Evolutionary conservation across 1,284 basidiomycete genomes (phyloP), one percentile per base, ranked within the genome.

Genomic region (Ceratobasidium papillatum): DNA sequence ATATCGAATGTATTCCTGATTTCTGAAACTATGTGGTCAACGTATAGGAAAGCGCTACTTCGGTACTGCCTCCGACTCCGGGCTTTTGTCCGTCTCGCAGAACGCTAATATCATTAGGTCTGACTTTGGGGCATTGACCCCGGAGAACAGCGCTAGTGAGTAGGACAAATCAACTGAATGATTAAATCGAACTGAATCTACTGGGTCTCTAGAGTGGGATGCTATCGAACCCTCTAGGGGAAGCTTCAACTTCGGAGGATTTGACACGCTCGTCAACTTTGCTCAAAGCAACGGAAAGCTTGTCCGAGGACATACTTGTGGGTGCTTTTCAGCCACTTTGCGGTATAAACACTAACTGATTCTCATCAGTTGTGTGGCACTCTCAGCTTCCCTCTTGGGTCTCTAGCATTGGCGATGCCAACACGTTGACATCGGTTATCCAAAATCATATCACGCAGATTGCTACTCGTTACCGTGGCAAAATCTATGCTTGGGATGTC

Each of bases 51-150:
- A 75, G 30, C 38, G 59, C n/a, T 75, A 75, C 56, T 69, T 75
- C 47, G 74, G 74, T 43, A 71, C 54, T n/a, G 11, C 5, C 47
- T 27, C 54, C 9, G 74, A 75, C 49, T 52, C 43, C 3, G 49
- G 25, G 5, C 45, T 69, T 30, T 61, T 64, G 66, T 80, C 79
- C 75, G 83, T 79, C 80, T 51, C 77, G 78, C 80, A 72, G 12
- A 83, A 83, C 74, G 79, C 79, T 25, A 78, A 78, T 17, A 71
- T 83, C 43, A 65, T 83, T 41, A 79, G 79, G 72, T 79, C 81
- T 22, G 81, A 83, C 54, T 84, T 84, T 81, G 81, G 36, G 19
- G 34, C 52, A 8, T 45, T 74, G 45, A 69, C 74, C 17, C 74
- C 74, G 4, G 74, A 75, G 65, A 75, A 75, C 45, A 75, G 74